Evolutionary conservation across 768 basidiomycete species (phyloP), one percentile per base, ranked within the genome.

Genomic region (Kwoniella heveanensis): DNA sequence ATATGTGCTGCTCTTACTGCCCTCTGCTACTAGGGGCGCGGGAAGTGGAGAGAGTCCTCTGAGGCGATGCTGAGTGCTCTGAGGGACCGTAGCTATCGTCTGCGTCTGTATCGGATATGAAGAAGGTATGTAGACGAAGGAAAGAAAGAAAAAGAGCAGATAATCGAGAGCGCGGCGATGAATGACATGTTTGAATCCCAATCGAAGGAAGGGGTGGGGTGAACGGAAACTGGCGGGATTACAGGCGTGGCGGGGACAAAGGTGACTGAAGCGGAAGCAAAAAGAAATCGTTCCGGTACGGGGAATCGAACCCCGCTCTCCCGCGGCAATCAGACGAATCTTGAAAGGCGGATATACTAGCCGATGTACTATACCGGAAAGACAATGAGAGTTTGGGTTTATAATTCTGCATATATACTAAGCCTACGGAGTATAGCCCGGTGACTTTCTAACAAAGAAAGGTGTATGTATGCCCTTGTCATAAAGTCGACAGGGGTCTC

Each of bases 271-370:
- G 32, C 7, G 32, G 7, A 32, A 13, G 7, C 39, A 44, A 44
- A 19, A 44, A 44, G 17, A 44, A 17, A 44, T n/a, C n/a, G 19
- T 44, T 44, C 39, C 39, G 39, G 39, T 44, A 44, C 39, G 39
- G 39, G 39, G 39, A 44, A 44, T 44, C 39, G 39, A 44, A 44
- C 39, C 39, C 39, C 39, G 39, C 39, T 44, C 39, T 44, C 39
- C 39, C 39, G 39, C 39, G 39, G 19, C 39, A 44, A 17, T 17
- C 39, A 44, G 39, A 44, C 39, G 39, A 44, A 44, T 44, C 39
- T 9, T 44, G 39, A 44, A 44, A 44, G 39, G 39, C 39, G 39
- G 39, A 44, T 44, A 44, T 44, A 44, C 39, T 44, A 44, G 39
- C 39, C 39, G 39, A 44, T 44, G 39, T 44, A 44, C 39, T 44